Evolutionary conservation across 306 rosid genomes (phyloP).

Genomic region (Cicer cuneatum): DNA sequence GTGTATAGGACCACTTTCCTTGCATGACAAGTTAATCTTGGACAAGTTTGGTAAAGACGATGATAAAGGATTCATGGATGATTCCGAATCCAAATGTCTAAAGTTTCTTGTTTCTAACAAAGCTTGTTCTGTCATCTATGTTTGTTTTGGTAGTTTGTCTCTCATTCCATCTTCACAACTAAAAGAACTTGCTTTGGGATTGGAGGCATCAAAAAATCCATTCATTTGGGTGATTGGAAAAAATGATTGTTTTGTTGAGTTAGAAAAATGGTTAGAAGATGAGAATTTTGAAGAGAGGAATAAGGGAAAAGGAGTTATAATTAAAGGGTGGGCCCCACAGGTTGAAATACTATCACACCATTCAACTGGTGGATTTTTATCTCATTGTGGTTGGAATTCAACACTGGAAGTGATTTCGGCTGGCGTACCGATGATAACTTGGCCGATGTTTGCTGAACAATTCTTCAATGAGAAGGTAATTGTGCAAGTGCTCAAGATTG

Average conservation of each 20-base stretch:
- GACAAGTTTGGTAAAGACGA: slow-evolving; percentile 51
- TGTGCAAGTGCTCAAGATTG: slow-evolving; percentile 60
- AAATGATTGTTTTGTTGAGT: slow-evolving; percentile 45
- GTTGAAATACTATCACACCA: slow-evolving; percentile 59
- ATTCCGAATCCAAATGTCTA: slow-evolving; percentile 38
- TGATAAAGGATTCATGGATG: slow-evolving; percentile 45
- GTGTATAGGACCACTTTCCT: slow-evolving; percentile 77
- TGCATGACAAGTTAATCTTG: slow-evolving; percentile 48
- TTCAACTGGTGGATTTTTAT: slow-evolving; percentile 63
- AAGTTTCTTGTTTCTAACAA: slow-evolving; percentile 57
- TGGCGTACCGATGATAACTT: slow-evolving; percentile 77
- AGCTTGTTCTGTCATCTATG: slow-evolving; percentile 64
- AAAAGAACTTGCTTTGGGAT: slow-evolving; percentile 60
- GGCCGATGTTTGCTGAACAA: slow-evolving; percentile 76
- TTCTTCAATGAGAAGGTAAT: slow-evolving; percentile 68
- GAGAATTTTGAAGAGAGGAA: slow-evolving; percentile 57
- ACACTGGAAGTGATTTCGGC: slow-evolving; percentile 57
- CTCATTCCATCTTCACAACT: slow-evolving; percentile 53
- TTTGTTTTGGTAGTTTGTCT: slow-evolving; percentile 67
- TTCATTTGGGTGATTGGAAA: slow-evolving; percentile 73
- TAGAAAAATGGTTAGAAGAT: slow-evolving; percentile 64
- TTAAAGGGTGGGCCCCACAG: slow-evolving; percentile 82
- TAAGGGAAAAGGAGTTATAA: slow-evolving; percentile 58
- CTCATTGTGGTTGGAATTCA: slow-evolving; percentile 89
- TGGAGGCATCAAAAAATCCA: slow-evolving; percentile 67